Conservation (phyloP, 2,329 filamentous ascomycete genomes). For the Ilyonectria mors-panacis region DNA sequence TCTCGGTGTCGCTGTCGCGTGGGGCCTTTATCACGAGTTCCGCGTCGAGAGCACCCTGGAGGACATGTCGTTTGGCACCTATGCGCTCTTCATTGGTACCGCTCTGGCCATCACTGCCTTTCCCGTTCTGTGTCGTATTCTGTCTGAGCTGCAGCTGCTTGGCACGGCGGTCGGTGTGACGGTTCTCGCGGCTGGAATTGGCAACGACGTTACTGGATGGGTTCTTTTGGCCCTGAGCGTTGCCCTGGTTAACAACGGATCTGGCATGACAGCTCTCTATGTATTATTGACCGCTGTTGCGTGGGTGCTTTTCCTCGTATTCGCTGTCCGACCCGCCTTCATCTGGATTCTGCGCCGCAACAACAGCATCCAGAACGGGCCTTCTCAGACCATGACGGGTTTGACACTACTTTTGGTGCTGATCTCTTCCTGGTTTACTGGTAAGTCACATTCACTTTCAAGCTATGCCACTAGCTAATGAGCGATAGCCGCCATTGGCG, state of each 20-base stretch:
- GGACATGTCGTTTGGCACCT: conserved; percentile 66
- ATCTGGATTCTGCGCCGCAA: conserved; percentile 80
- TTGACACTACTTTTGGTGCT: conserved; percentile 86
- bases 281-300: conserved; percentile 83
- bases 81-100: conserved; percentile 86
- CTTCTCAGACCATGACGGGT: conserved; percentile 86
- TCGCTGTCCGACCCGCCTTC: conserved; percentile 80
- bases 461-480: neutral
- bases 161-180: conserved; percentile 88
- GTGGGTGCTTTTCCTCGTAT: conserved; percentile 83
- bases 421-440: conserved; percentile 86
- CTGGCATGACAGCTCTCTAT: conserved; percentile 86
- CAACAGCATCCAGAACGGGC: conserved; percentile 87
- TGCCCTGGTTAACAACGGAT: conserved; percentile 89
- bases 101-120: conserved; percentile 94
- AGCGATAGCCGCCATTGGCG: conserved; percentile 78
- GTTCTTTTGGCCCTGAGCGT: conserved; percentile 94
- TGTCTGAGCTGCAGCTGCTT: conserved; percentile 91
- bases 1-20: conserved; percentile 84
- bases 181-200: conserved; percentile 89
- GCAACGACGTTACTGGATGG: conserved; percentile 86
- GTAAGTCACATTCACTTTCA: conserved; percentile 47
- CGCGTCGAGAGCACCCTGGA: conserved; percentile 57
- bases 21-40: conserved; percentile 85
- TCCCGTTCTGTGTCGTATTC: conserved; percentile 92